Conservation (phyloP, 352 stramenopile species). For the Phytophthora colocasiae region DNA sequence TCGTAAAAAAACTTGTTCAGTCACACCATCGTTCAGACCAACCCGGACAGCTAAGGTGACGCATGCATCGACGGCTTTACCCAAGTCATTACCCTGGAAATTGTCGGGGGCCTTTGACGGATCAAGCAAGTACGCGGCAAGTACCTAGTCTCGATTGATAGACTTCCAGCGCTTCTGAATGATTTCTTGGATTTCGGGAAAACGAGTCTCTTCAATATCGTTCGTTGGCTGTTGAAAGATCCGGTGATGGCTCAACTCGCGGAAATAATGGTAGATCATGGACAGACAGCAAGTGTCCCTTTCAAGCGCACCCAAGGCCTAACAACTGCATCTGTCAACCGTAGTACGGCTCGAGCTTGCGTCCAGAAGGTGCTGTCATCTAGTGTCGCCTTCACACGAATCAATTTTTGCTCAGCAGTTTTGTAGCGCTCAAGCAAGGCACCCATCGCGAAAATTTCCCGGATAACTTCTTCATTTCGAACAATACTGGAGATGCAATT, state of each 20-base stretch:
- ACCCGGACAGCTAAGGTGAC: not conserved
- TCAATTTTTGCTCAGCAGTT: not conserved
- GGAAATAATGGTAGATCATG: conserved; percentile 17
- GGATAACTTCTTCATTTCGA: conserved; percentile 3
- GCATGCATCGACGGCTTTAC: not conserved
- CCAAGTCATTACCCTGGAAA: not conserved
- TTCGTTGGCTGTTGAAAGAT: not conserved
- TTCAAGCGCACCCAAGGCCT: conserved; percentile 12
- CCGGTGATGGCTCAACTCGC: not conserved
- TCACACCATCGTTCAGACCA: not conserved
- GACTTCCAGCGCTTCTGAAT: not conserved
- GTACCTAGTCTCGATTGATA: not conserved
- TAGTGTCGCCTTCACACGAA: not conserved
- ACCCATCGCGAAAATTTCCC: not conserved
- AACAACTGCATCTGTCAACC: no score
- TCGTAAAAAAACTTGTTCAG: not conserved
- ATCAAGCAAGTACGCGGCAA: not conserved
- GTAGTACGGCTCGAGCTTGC: not conserved
- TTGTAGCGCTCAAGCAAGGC: conserved; percentile 6
- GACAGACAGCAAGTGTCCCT: conserved; percentile 26
- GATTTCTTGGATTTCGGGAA: conserved; percentile 1
- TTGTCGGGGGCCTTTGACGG: not conserved
- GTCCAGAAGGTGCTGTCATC: conserved; percentile 12
- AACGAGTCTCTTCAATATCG: not conserved
- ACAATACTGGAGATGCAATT: conserved; percentile 19